Evolutionary conservation across 2,329 filamentous ascomycete genomes (phyloP), one percentile per base, ranked within the genome.

Genomic region (Seiridium cupressi): DNA sequence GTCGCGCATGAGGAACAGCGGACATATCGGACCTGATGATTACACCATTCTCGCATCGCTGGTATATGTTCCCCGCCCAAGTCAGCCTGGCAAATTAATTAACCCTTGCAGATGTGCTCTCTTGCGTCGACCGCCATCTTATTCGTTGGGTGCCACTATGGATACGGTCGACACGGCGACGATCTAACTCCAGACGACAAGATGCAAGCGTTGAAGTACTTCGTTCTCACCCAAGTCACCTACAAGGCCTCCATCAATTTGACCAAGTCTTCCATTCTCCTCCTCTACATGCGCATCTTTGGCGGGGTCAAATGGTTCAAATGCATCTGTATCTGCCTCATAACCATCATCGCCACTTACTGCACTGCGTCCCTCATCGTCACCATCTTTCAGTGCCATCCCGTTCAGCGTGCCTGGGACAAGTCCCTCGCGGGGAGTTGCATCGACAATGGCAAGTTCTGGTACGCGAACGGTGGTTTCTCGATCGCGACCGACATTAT

Each of bases 381-480:
- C 3, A 72, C 72, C 3, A 67, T 74, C 42, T 71, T 73, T 56
- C 72, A 74, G 59, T 74, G 73, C 57, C 63, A 35, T 3, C 72
- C 72, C 1, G 47, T 74, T n/a, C 57, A 56, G 9, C 65, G 65
- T n/a, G 68, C 68, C 4, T 74, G 69, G 57, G 64, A 73, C 61
- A 70, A 69, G 59, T 59, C 54, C 5, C 57, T 72, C 1, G 48
- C 62, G 9, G 62, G 66, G 32, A 60, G 57, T 31, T 79, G 77
- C 60, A 72, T 79, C 49, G 62, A 74, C 57, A 76, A 74, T 58
- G 70, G 69, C 7, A 68, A 66, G 6, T 71, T 79, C 53, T 79
- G 77, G 77, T 77, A 75, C 48, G 74, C 74, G 9, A 79, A 77
- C 57, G 74, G 76, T 1, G 73, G 66, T 2, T 73, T 79, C 51